These are phyloP conservation scores for Chondrostereum purpureum DNA, from an alignment of 1,284 basidiomycete genomes.

Conservation along the genomic window DNA sequence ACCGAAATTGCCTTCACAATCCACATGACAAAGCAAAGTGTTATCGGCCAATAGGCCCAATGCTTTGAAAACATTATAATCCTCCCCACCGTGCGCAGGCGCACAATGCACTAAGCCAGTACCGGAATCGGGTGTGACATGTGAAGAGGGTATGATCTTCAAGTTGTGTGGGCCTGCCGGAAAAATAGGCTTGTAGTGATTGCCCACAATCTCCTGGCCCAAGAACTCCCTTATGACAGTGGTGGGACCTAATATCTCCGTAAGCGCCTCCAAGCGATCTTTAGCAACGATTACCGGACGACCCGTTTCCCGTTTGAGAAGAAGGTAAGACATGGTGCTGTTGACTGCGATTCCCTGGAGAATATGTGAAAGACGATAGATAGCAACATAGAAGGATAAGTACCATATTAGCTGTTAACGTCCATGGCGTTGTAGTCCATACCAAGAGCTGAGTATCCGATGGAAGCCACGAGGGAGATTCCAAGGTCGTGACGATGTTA, in stretches of 20 bases:
- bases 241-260: slow-evolving; percentile 44
- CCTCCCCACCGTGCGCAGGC: slow-evolving; percentile 92
- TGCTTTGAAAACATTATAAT: slow-evolving; percentile 71
- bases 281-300: slow-evolving; percentile 55
- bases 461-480: neutral
- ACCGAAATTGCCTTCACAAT: slow-evolving; percentile 74
- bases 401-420: slow-evolving; percentile 92
- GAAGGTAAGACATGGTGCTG: slow-evolving; percentile 63
- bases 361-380: slow-evolving; percentile 1
- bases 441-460: slow-evolving; percentile 58
- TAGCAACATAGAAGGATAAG: too few species aligned
- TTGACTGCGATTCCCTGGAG: slow-evolving; percentile 81
- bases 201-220: slow-evolving; percentile 63
- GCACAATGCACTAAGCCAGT: slow-evolving; percentile 96
- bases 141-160: slow-evolving; percentile 46
- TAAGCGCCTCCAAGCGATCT: slow-evolving; percentile 56
- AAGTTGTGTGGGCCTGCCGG: slow-evolving; percentile 22
- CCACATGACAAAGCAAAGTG: slow-evolving; percentile 71
- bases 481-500: slow-evolving; percentile 34
- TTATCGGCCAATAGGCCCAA: slow-evolving; percentile 37
- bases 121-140: slow-evolving; percentile 87
- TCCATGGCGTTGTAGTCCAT: slow-evolving; percentile 99
- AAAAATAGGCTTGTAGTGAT: slow-evolving; percentile 70
- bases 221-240: slow-evolving; percentile 34
- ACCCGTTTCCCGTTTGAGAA: slow-evolving; percentile 40